These are phyloP conservation scores for Wickerhamomyces subpelliculosus DNA, from an alignment of 805 yeast genomes.

Conservation along the genomic window DNA sequence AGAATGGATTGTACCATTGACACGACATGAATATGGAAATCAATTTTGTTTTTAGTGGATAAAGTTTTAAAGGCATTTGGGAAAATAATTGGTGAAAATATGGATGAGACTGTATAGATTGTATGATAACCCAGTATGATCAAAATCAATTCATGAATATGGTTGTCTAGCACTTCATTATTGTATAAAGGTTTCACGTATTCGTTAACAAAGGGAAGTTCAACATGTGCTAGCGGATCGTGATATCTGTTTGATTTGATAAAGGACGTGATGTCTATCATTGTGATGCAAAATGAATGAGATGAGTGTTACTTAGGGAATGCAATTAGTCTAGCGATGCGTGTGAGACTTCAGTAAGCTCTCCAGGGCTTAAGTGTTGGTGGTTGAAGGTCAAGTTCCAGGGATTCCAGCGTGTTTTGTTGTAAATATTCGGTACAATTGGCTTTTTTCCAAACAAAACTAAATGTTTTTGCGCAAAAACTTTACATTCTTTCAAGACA, in stretches of 20 bases:
- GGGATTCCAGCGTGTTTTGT: too few species aligned
- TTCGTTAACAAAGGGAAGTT: slow-evolving; percentile 24
- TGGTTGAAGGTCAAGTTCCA: too few species aligned
- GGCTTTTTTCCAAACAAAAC: too few species aligned
- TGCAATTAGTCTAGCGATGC: too few species aligned
- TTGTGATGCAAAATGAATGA: background rate
- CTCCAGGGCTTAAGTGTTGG: too few species aligned
- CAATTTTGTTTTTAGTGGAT: slow-evolving; percentile 43
- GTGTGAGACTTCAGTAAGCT: too few species aligned
- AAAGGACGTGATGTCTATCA: background rate
- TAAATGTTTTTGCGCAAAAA: too few species aligned
- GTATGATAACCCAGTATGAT: slow-evolving; percentile 23
- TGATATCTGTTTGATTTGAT: slow-evolving; percentile 5
- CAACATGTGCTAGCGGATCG: slow-evolving; percentile 20
- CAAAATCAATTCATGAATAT: slow-evolving; percentile 26
- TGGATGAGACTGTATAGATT: slow-evolving; percentile 17
- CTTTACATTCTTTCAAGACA: too few species aligned
- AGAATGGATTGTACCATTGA: slow-evolving; percentile 76
- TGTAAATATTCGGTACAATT: too few species aligned
- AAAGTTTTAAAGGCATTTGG: slow-evolving; percentile 15
- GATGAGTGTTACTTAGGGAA: too few species aligned
- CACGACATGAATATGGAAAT: slow-evolving; percentile 82
- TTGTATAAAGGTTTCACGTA: slow-evolving; percentile 18
- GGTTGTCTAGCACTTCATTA: slow-evolving; percentile 19
- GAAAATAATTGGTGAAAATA: slow-evolving; percentile 17